A percentile compares a stretch with the other conserved stretches of the same genome.
phyloP scores from a whole-genome alignment of 345 rosid genomes.

The Citropsis articulata region DNA sequence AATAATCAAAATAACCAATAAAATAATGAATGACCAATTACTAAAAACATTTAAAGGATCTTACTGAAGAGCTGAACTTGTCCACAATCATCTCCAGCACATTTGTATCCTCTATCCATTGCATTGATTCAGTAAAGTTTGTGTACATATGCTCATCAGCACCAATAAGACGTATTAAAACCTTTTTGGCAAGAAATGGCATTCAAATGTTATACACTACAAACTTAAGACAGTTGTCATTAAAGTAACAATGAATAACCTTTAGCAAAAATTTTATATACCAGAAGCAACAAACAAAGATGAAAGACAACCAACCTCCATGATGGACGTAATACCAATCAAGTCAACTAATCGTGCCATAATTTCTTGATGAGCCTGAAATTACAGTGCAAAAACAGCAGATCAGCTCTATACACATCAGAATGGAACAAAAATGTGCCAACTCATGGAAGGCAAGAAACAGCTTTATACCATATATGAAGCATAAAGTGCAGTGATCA shows the following conservation, averaged over 20 bases:
- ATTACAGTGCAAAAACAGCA: slow-evolving; percentile 21
- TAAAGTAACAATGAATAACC: background rate
- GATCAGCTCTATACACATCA: slow-evolving; percentile 9
- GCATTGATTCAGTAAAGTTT: slow-evolving; percentile 65
- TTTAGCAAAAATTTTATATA: background rate
- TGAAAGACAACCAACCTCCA: slow-evolving; percentile 69
- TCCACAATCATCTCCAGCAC: slow-evolving; percentile 86
- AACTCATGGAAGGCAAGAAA: background rate
- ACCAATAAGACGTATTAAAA: slow-evolving; percentile 78
- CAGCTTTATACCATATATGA: background rate
- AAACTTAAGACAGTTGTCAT: slow-evolving; percentile 1
- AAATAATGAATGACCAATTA: background rate
- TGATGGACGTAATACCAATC: slow-evolving; percentile 87
- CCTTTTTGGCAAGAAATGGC: slow-evolving; percentile 42
- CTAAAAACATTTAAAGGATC: slow-evolving; percentile 23
- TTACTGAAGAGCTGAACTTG: slow-evolving; percentile 90
- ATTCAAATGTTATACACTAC: background rate
- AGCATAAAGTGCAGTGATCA: background rate
- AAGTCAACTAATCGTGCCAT: slow-evolving; percentile 70
- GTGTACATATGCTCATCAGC: slow-evolving; percentile 88
- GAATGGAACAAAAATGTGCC: background rate
- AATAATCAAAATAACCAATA: background rate
- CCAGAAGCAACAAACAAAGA: slow-evolving; percentile 20
- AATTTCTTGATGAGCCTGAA: slow-evolving; percentile 76
- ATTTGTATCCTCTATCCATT: slow-evolving; percentile 87